Evolutionary conservation across 1,139 yeast species (phyloP), one percentile per base, ranked within the genome.

Genomic region (Geotrichum aggregatum): DNA sequence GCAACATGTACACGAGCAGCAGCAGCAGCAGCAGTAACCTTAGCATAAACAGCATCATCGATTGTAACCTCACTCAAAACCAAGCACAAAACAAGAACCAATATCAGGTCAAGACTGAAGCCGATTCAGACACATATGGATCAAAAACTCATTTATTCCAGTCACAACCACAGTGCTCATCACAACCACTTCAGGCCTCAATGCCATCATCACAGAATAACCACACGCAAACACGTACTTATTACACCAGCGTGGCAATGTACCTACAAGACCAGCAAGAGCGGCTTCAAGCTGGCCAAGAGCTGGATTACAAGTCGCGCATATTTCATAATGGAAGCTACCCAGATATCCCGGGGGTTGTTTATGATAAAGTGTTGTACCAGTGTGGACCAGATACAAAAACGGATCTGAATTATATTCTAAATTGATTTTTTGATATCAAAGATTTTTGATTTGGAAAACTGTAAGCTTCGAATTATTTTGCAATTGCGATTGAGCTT

Each of bases 171-270:
- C 3, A 21, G 28, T 18, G 11, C 16, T 31, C 18, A 28, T 28
- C 16, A 16, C 13, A 7, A 47, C 34, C 18, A 11, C 19, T 1
- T 16, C 18, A 22, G n/a, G n/a, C n/a, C n/a, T n/a, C n/a, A n/a
- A n/a, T n/a, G n/a, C n/a, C n/a, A n/a, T n/a, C n/a, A n/a, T n/a
- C n/a, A n/a, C n/a, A n/a, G n/a, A n/a, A n/a, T n/a, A n/a, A n/a
- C n/a, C n/a, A n/a, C n/a, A n/a, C n/a, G n/a, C 41, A 21, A 22
- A 40, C 49, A 3, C 36, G 22, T 7, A 19, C 41, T 2, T 53
- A 34, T 24, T 53, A 53, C 36, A 50, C 56, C 11, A 47, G 51
- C 4, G 49, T 51, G 3, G 49, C 49, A 16, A 43, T 53, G 48
- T 53, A 22, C 33, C 22, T 53, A 1, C 56, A 53, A 31, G 56